Evolutionary conservation across 2,329 filamentous ascomycete species (phyloP).

Genomic region (Microdochium trichocladiopsis): DNA sequence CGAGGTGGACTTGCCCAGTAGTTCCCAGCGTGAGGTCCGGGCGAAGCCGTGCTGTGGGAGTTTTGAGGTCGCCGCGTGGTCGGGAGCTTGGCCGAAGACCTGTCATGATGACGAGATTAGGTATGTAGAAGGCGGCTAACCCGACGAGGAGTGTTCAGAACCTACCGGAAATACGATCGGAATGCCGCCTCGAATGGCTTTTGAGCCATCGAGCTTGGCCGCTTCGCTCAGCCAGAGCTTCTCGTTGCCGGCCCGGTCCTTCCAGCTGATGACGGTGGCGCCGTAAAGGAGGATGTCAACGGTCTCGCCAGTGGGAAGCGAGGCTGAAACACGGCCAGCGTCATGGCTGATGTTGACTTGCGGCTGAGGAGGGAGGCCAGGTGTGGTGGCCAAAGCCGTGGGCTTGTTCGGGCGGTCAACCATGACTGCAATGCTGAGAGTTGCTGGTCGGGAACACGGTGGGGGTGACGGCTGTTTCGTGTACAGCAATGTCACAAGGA

Average conservation of each 20-base stretch:
- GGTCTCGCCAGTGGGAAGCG: conserved; percentile 78
- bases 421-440: conserved; percentile 32
- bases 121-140: conserved; percentile 1
- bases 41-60: conserved; percentile 95
- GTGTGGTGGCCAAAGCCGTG: conserved; percentile 65
- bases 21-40: conserved; percentile 85
- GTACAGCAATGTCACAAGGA: too few relatives aligned
- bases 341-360: conserved; percentile 68
- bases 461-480: neutral
- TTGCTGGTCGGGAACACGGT: neutral
- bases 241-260: conserved; percentile 69
- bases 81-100: conserved; percentile 80
- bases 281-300: conserved; percentile 84
- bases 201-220: conserved; percentile 76
- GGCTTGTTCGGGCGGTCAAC: conserved; percentile 85
- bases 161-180: conserved; percentile 87
- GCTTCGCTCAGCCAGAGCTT: conserved; percentile 81
- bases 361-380: conserved; percentile 66
- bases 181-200: conserved; percentile 85
- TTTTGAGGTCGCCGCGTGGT: conserved; percentile 67
- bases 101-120: conserved; percentile 20
- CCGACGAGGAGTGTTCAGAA: conserved; percentile 9
- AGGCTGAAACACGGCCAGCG: conserved; percentile 67
- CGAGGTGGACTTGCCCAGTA: conserved; percentile 77
- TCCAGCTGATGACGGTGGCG: conserved; percentile 91